Percentiles rank a stretch among this genome's conserved stretches.
phyloP scores from a whole-genome alignment of 23 red algal genomes.

The Gracilaria vermiculophylla region DNA sequence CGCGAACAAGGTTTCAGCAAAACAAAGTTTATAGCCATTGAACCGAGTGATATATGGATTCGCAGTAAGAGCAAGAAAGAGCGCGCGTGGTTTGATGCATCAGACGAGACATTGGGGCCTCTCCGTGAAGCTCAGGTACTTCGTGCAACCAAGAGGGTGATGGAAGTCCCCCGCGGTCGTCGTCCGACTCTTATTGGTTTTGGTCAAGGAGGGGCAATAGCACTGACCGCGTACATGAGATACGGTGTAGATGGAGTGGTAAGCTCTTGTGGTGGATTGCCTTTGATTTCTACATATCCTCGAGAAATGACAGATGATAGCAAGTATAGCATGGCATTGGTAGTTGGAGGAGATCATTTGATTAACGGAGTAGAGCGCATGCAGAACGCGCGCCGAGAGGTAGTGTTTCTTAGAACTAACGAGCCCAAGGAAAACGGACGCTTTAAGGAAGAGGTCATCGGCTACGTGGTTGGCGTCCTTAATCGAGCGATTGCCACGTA shows the following conservation, averaged over 20 bases:
- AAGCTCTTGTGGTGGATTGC: background rate
- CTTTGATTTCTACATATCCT: background rate
- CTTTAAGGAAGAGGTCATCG: slow-evolving; percentile 19
- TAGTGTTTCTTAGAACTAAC: background rate
- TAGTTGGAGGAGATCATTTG: background rate
- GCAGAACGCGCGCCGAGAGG: background rate
- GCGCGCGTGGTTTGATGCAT: slow-evolving; percentile 1
- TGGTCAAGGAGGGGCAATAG: slow-evolving; percentile 11
- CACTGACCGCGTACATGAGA: slow-evolving; percentile 18
- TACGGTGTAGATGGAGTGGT: slow-evolving; percentile 11
- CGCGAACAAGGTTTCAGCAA: background rate
- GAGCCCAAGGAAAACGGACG: slow-evolving; percentile 14
- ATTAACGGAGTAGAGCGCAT: background rate
- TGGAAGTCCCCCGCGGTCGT: background rate
- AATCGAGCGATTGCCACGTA: slow-evolving; percentile 24
- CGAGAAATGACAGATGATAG: slow-evolving; percentile 12
- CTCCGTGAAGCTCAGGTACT: background rate
- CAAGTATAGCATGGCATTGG: background rate
- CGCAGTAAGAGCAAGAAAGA: background rate
- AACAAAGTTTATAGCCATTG: background rate
- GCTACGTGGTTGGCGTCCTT: slow-evolving; percentile 8
- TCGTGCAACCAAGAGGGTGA: background rate
- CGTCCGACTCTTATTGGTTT: slow-evolving; percentile 15
- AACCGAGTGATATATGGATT: slow-evolving; percentile 1
- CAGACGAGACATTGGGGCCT: background rate